Conservation (phyloP, 352 stramenopile genomes). For the Aphanomyces invadans region DNA sequence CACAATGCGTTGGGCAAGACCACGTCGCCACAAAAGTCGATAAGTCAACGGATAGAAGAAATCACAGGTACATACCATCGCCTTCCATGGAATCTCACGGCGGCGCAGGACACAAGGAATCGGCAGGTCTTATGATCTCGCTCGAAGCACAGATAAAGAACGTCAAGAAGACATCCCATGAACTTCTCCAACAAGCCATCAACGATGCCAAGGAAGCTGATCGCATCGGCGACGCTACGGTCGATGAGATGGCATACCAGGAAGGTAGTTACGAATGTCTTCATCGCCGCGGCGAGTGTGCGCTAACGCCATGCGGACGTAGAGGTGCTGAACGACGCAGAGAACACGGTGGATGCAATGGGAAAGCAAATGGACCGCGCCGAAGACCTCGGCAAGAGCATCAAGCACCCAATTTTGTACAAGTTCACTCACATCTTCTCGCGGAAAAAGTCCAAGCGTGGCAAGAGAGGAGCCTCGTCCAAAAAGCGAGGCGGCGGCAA, state of each 20-base stretch:
- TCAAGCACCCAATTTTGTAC: slow-evolving; percentile 62
- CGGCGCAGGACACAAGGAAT: slow-evolving; percentile 24
- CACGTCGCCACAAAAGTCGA: not conserved
- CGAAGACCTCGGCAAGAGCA: slow-evolving; percentile 61
- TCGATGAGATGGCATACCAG: slow-evolving; percentile 63
- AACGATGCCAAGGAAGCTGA: slow-evolving; percentile 66
- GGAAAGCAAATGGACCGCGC: slow-evolving; percentile 58
- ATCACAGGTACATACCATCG: not conserved
- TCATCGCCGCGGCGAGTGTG: not conserved
- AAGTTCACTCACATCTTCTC: slow-evolving; percentile 38
- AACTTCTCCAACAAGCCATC: slow-evolving; percentile 61
- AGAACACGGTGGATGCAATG: slow-evolving; percentile 49
- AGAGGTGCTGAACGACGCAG: slow-evolving; percentile 70
- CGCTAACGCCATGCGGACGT: not conserved
- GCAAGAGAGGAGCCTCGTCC: not conserved
- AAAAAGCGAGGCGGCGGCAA: slow-evolving; percentile 5
- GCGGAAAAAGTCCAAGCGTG: slow-evolving; percentile 29
- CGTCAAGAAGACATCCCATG: slow-evolving; percentile 46
- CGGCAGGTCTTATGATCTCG: slow-evolving; percentile 28
- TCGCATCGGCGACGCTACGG: slow-evolving; percentile 52
- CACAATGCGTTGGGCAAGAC: slow-evolving; percentile 47
- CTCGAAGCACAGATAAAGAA: slow-evolving; percentile 65
- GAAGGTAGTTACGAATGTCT: slow-evolving; percentile 30
- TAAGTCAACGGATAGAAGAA: slow-evolving; percentile 1
- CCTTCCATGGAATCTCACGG: not conserved